Evolutionary conservation across 2,329 filamentous ascomycete genomes (phyloP), one percentile per base, ranked within the genome.

Genomic region (Leptographium wingfieldii): DNA sequence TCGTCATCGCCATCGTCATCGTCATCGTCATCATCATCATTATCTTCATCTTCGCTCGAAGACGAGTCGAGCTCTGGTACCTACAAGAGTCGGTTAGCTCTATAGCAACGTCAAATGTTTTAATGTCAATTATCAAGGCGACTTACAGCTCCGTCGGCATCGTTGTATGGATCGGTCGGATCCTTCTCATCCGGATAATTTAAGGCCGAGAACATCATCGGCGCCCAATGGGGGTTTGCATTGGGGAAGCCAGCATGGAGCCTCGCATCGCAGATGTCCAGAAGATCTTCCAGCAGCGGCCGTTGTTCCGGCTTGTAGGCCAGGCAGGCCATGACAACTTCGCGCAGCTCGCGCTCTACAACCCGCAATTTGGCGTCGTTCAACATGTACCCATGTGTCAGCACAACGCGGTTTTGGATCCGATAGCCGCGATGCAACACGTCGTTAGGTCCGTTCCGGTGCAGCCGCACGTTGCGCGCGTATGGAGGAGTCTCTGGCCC

Each of bases 251-350:
- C 52, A n/a, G 14, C 25, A 3, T 3, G 22, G 5, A 63, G 14
- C 2, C 40, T 49, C 12, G 40, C 35, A 0, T 57, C 35, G 58
- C 48, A 53, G 5, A 38, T 40, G 4, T 14, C 35, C 7, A 38
- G 3, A 25, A 65, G 59, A 35, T 61, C 55, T 1, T 6, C 55
- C 5, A 62, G 49, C 10, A 55, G 10, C 9, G 63, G 64, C 51
- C 64, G 61, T 2, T 60, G 12, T 2, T 1, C 14, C 4, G 60
- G 61, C 2, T 25, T 5, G 54, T 65, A 61, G 49, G 62, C 60
- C 10, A 62, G 38, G 53, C 63, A 62, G n/a, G 56, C 54, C 55
- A 59, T 57, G 27, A 64, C n/a, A 3, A 61, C 27, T 22, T 61
- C 25, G 52, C 59, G 46, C 38, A 65, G 60, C 9, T 25, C 35